Base-by-base conservation (phyloP, 116 monocot genomes). In the Iris pallida region DNA sequence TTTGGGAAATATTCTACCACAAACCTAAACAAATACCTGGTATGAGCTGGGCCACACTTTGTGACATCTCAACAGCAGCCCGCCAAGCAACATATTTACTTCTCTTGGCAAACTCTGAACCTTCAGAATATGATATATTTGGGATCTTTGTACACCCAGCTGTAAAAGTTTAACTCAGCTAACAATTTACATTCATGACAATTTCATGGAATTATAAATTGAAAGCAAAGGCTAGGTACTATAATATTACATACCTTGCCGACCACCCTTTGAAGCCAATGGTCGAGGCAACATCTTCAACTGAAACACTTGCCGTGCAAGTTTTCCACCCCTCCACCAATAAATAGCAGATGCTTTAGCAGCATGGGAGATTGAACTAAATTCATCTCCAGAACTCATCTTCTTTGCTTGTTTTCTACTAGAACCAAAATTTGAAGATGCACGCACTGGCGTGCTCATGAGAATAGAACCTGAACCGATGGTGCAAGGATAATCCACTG, bases 251-350 rank as follows among this genome's bases (percentile, higher is more conserved):
- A 53, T 42, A 98, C 98, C 98, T 98, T 98, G 93, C 47, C 98
- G 87, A 51, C 72, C 85, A 68, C 80, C 73, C 64, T 90, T 98
- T n/a, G 59, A 80, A 58, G 72, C 84, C 72, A 93, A 56, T 49
- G 78, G 71, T 52, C 61, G 81, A 65, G 98, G 98, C 67, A 98
- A 76, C 69, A 70, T 76, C 60, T 93, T 93, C 88, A 90, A 98
- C 55, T 79, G 76, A 64, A 93, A 93, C 17, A 90, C 16, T 65
- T 88, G 86, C 17, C 90, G 90, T 15, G 90, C 90, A 15, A 93
- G 63, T 56, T 55, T 87, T 61, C 98, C 93, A 70, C 98, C 98
- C 71, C 98, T 90, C 93, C 98, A 93, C 93, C 98, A 98, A 74
- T 71, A 76, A n/a, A 86, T 60, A 72, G 62, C 80, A 59, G 83